These are phyloP conservation scores for Shiraia sp. DNA, from an alignment of 2,329 filamentous ascomycete genomes.

Conservation along the genomic window DNA sequence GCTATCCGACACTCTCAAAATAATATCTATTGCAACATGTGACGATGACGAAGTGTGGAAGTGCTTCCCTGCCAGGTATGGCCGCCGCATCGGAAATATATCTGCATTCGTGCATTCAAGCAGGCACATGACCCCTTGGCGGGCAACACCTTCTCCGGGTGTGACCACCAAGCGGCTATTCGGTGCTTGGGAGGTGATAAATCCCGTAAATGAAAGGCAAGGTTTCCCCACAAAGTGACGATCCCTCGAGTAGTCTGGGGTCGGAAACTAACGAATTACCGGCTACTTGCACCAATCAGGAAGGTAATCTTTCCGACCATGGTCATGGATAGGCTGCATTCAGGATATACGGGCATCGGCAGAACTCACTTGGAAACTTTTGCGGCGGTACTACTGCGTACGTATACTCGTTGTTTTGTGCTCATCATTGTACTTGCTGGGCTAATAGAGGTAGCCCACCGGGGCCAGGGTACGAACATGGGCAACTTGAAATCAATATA, in stretches of 20 bases:
- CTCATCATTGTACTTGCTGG: too few relatives aligned
- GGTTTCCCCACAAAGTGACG: constrained; percentile 8
- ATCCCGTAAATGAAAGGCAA: constrained; percentile 1
- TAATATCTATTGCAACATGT: too few relatives aligned
- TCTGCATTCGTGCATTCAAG: background rate
- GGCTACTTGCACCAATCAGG: constrained; percentile 6
- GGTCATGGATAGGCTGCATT: background rate
- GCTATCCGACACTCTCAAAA: too few relatives aligned
- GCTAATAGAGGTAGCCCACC: too few relatives aligned
- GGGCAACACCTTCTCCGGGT: too few relatives aligned
- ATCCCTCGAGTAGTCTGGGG: background rate
- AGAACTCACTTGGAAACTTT: background rate
- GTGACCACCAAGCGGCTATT: too few relatives aligned
- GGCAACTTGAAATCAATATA: too few relatives aligned
- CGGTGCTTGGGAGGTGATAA: background rate
- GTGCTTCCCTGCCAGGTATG: background rate
- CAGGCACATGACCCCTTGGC: background rate
- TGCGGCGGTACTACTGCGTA: too few relatives aligned
- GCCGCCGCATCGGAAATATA: background rate
- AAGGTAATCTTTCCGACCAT: background rate
- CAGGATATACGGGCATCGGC: constrained; percentile 4
- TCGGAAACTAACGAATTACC: background rate
- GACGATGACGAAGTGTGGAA: background rate
- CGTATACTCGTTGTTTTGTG: too few relatives aligned
- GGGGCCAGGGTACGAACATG: too few relatives aligned